These are phyloP conservation scores for Amaranthus tricolor DNA, from an alignment of 179 eudicot genomes.

Conservation along the genomic window DNA sequence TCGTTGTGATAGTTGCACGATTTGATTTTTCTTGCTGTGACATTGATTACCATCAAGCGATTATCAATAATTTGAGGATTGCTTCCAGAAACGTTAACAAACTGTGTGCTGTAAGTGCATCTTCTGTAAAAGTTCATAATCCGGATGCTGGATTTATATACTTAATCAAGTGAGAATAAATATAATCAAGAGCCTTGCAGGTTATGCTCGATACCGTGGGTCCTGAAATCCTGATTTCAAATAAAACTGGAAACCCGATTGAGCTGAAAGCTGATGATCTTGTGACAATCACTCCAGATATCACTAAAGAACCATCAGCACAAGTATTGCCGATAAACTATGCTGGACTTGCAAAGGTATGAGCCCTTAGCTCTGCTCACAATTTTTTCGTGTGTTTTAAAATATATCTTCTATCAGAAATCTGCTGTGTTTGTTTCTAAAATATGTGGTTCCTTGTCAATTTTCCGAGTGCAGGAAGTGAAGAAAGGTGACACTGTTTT, in stretches of 20 bases:
- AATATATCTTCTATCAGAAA: not conserved
- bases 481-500: conserved; percentile 91
- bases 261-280: conserved; percentile 56
- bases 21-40: conserved; percentile 84
- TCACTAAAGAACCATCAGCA: conserved; percentile 62
- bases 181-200: conserved; percentile 36
- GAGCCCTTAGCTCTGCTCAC: not conserved
- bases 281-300: conserved; percentile 71
- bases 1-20: conserved; percentile 60
- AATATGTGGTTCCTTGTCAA: not conserved
- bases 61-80: conserved; percentile 67
- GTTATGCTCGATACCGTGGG: conserved; percentile 99
- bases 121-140: not conserved
- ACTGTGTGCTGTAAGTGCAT: conserved; percentile 78
- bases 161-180: not conserved
- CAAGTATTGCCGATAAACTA: conserved; percentile 76
- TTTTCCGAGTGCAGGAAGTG: conserved; percentile 57
- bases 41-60: conserved; percentile 74
- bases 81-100: conserved; percentile 62
- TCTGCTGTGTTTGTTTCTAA: not conserved
- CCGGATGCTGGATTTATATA: not conserved
- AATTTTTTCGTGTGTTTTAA: not conserved
- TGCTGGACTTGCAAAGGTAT: conserved; percentile 76
- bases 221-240: conserved; percentile 75
- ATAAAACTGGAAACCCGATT: conserved; percentile 59